Evolutionary conservation across 2,329 filamentous ascomycete species (phyloP), one percentile per base, ranked within the genome.

Genomic region (Calonectria ilicicola): DNA sequence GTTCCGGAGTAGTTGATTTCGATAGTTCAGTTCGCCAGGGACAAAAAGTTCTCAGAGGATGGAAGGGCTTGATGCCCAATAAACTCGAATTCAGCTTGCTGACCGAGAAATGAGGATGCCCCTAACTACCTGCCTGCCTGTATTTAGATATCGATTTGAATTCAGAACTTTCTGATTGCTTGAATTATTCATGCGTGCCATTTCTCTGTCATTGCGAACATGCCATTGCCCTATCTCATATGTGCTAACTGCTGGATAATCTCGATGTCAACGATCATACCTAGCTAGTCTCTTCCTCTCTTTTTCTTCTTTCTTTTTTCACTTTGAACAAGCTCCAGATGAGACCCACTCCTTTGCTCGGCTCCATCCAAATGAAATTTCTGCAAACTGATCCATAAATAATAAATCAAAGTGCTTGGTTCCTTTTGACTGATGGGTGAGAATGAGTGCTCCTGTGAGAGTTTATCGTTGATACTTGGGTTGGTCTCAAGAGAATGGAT

Each of bases 61-160:
- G 70, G 70, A 68, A 32, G 58, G 72, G 72, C 65, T 72, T 62
- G 35, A 63, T 68, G 72, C 72, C 71, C 32, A 10, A 51, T 27
- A 44, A 29, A 67, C 29, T 67, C 60, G 27, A 38, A 27, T 49
- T 66, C 67, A 72, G 75, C 71, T 72, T 72, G 70, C 72, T 79
- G 75, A 68, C 70, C 63, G 65, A 70, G 67, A 53, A 69, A 76
- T 42, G 58, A 77, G 49, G 75, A 73, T 64, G 66, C 65, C 65
- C 60, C 53, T 38, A 23, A 58, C 53, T 47, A 58, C 53, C n/a
- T 58, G 35, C 53, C 62, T 70, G 51, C 66, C 75, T 79, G 73
- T 80, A 78, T 72, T 74, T 80, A 78, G 76, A 79, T 69, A 29
- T 69, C 65, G 72, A 73, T 72, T 78, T 78, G 67, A 70, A 78